Evolutionary conservation across 306 rosid species (phyloP), one percentile per base, ranked within the genome.

Genomic region (Pterocarpus macrocarpus): DNA sequence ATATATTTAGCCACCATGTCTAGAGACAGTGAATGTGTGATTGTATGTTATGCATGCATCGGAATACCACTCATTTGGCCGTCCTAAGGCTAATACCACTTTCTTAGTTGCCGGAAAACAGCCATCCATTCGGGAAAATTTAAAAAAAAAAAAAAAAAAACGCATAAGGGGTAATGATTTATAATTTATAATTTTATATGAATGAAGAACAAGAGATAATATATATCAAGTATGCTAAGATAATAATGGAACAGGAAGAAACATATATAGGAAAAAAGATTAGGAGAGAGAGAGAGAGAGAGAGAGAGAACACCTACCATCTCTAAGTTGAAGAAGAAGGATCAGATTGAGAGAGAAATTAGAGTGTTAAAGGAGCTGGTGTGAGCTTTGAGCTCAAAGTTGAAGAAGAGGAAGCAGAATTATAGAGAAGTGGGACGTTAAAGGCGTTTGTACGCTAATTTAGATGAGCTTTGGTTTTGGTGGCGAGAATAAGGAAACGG

Each of bases 41-140:
- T 44, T 62, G 5, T 9, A 43, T 17, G 3, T 43, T 22, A 6
- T 53, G 45, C 53, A 52, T 52, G 15, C 17, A 13, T 55, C 75
- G 75, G 85, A 65, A 69, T 52, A 69, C 79, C 64, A 17, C 87
- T 68, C 69, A 16, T 68, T 56, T 17, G 12, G 13, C 49, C 66
- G 5, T 43, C 6, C 32, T 17, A 80, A 63, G 30, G 41, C 66
- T 71, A 38, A 77, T 71, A 72, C 80, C 76, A 73, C 72, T 41
- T 5, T 64, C 5, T 30, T 13, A 14, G 43, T 28, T 53, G 45
- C 28, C 45, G 67, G 72, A 59, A 75, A 80, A 84, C 77, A 71
- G 49, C 59, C 49, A 45, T 5, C 8, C 12, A 69, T 68, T 34
- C 0, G 4, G 4, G 39, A 36, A 36, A n/a, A n/a, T n/a, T n/a